Base-by-base conservation (phyloP, 75 land plant genomes). In the Gnetum montanum region DNA sequence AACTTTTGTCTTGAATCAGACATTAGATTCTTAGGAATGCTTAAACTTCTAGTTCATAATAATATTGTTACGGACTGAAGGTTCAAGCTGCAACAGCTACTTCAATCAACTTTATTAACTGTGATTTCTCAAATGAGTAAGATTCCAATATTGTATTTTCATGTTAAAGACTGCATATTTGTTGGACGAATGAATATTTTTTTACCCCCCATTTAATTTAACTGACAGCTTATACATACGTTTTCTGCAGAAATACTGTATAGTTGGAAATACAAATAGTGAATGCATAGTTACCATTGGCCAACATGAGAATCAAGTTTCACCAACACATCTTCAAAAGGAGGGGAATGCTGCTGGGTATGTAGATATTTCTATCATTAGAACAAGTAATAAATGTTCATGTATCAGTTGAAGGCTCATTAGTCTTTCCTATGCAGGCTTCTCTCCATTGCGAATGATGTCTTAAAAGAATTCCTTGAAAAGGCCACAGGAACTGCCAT, bases 401-500 rank as follows among this genome's bases (percentile, higher is more conserved):
- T 36, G 7, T 8, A 13, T 36, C 12, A 8, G 38, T 8, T 0
- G 12, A 36, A 13, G 12, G 7, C 12, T 36, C 0, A 8, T 0
- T 36, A 13, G 38, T 36, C 12, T 36, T 13, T 0, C 38, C 12
- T 36, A 8, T 36, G 12, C 79, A 90, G 96, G 68, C 74, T 85
- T 60, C 76, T 86, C 46, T 61, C 84, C 8, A 82, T 90, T 70
- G 96, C 96, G 2, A 87, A 90, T 71, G 91, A 86, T 75, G 83
- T 84, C 34, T 68, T 90, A 70, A 75, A 86, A 38, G 87, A 90
- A 79, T 90, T 90, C 76, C 77, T 90, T 48, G 72, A 85, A 37
- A 90, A 90, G 82, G 87, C 90, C 59, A 85, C 81, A 71, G 87
- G 91, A 71, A 85, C 84, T 67, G 96, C 91, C 70, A 84, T 85